Evolutionary conservation across 495 filamentous ascomycete genomes (phyloP).

Genomic region (Lasiosphaeria miniovina): DNA sequence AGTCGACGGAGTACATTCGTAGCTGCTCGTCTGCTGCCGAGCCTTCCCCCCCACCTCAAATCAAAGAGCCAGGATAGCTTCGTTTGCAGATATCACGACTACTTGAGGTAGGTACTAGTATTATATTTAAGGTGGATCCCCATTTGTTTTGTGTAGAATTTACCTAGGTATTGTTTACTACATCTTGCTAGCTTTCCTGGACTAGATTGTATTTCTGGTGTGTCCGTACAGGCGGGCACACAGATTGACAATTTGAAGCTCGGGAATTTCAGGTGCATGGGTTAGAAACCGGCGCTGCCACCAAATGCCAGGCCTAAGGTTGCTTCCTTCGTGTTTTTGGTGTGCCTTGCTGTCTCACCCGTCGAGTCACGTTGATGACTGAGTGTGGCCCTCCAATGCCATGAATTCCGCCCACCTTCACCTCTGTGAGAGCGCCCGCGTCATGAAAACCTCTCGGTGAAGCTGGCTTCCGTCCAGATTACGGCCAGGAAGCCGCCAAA

Average conservation of each 20-base stretch:
- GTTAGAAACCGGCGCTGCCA: too few species aligned
- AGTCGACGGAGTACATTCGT: not conserved
- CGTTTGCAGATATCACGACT: too few species aligned
- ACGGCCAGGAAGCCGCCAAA: conserved; percentile 8
- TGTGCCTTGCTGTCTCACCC: conserved; percentile 36
- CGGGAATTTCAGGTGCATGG: too few species aligned
- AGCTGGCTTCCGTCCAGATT: not conserved
- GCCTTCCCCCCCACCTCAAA: not conserved
- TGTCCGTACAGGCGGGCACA: too few species aligned
- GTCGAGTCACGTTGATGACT: conserved; percentile 28
- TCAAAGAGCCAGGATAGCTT: too few species aligned
- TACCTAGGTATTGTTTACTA: too few species aligned
- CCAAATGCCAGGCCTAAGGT: not conserved
- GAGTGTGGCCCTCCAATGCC: conserved; percentile 12
- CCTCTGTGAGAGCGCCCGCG: conserved; percentile 17
- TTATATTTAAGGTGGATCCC: too few species aligned
- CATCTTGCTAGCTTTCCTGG: too few species aligned
- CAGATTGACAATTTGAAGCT: too few species aligned
- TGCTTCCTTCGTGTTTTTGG: conserved; percentile 18
- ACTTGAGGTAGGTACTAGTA: too few species aligned
- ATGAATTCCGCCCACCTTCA: conserved; percentile 14
- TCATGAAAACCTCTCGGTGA: conserved; percentile 25
- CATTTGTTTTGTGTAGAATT: too few species aligned
- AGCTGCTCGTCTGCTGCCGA: not conserved
- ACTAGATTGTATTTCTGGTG: too few species aligned